A percentile compares a stretch with the other conserved stretches of the same genome.
Evolutionary conservation across 306 rosid genomes (phyloP).

Genomic region (Rubus idaeus): DNA sequence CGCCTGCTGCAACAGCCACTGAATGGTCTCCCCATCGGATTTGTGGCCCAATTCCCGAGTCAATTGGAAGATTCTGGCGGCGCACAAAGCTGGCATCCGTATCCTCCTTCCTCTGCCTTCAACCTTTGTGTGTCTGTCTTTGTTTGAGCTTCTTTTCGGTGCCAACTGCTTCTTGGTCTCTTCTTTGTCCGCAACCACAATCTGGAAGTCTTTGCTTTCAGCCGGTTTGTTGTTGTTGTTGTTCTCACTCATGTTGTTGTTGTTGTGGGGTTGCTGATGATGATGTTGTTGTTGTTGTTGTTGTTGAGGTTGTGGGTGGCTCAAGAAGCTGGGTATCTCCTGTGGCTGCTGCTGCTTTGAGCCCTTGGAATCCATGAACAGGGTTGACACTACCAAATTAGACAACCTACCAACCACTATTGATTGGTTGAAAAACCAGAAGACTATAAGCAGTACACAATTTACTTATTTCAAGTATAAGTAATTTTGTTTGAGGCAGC

Average conservation of each 20-base stretch:
- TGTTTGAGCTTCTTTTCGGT: slow-evolving; percentile 91
- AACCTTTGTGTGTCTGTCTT: slow-evolving; percentile 92
- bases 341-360: slow-evolving; percentile 55
- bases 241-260: slow-evolving; percentile 18
- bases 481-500: too few relatives aligned
- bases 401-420: too few relatives aligned
- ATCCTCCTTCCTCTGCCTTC: slow-evolving; percentile 96
- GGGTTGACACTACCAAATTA: not conserved
- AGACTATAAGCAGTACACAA: too few relatives aligned
- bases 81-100: slow-evolving; percentile 96
- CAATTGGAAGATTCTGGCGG: slow-evolving; percentile 89
- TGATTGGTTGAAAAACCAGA: too few relatives aligned
- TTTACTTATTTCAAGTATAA: too few relatives aligned
- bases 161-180: slow-evolving; percentile 69
- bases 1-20: slow-evolving; percentile 92
- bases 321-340: slow-evolving; percentile 56
- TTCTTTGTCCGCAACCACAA: slow-evolving; percentile 58
- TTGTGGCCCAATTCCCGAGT: slow-evolving; percentile 95
- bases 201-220: slow-evolving; percentile 78
- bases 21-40: slow-evolving; percentile 97
- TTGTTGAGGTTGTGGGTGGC: slow-evolving; percentile 42
- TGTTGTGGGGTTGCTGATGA: too few relatives aligned
- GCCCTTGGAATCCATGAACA: slow-evolving; percentile 96
- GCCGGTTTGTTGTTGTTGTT: slow-evolving; percentile 38
- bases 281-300: slow-evolving; percentile 20